Conservation (phyloP, 176 grass and related monocot genomes). For the Rhynchospora breviuscula region DNA sequence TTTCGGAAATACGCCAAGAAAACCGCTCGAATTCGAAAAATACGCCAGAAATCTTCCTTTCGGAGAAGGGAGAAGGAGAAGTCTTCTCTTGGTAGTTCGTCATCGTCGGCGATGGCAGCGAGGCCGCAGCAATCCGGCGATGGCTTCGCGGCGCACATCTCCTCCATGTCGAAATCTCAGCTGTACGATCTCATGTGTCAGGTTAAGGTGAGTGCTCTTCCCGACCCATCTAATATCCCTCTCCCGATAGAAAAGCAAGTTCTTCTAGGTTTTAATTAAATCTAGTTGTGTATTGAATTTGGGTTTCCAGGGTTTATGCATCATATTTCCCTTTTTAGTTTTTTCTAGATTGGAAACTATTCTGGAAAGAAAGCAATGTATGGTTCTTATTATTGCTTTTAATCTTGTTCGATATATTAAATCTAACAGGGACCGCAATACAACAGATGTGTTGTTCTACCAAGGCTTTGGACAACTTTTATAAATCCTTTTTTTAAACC, state of each 20-base stretch:
- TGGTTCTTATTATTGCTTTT: not conserved
- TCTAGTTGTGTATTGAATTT: not conserved
- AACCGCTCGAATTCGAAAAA: too few relatives aligned
- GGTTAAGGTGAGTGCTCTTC: conserved; percentile 48
- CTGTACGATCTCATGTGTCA: conserved; percentile 89
- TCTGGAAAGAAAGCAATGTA: not conserved
- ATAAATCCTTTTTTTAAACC: too few relatives aligned
- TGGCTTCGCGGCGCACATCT: conserved; percentile 53
- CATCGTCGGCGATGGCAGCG: conserved; percentile 37
- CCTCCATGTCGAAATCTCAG: conserved; percentile 62
- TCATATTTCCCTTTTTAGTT: not conserved
- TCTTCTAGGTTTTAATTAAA: not conserved
- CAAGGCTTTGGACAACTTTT: not conserved
- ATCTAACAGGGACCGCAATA: not conserved
- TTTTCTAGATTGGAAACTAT: not conserved
- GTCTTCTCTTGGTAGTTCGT: not conserved
- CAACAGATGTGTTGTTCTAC: not conserved
- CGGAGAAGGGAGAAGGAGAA: not conserved
- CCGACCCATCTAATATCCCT: not conserved
- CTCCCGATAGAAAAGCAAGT: too few relatives aligned
- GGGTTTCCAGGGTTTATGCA: not conserved
- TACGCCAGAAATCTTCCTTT: too few relatives aligned
- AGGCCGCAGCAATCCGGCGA: conserved; percentile 44
- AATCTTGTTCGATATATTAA: not conserved
- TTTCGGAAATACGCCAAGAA: too few relatives aligned